These are phyloP conservation scores for Amaranthus hypochondriacus DNA, from an alignment of 148 eudicot species.

Conservation along the genomic window DNA sequence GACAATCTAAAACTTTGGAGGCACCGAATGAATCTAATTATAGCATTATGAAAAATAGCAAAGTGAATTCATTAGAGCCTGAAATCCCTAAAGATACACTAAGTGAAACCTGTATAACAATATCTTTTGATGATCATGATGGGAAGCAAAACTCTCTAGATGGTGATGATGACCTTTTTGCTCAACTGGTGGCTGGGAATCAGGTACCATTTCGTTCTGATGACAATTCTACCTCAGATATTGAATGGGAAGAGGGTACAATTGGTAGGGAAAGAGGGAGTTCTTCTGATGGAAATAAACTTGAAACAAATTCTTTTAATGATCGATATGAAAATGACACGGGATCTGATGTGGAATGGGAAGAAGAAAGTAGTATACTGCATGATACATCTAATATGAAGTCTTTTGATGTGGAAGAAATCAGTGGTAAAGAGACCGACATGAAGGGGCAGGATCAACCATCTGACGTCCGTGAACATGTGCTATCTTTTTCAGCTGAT, in stretches of 20 bases:
- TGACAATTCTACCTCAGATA: conserved; percentile 50
- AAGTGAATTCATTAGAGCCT: conserved; percentile 23
- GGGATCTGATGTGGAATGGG: conserved; percentile 27
- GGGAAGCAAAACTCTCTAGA: conserved; percentile 30
- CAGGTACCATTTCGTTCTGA: conserved; percentile 28
- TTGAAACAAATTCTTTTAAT: conserved; percentile 19
- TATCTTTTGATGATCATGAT: conserved; percentile 58
- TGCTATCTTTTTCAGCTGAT: conserved; percentile 26
- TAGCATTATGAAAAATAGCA: conserved; percentile 19
- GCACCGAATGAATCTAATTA: conserved; percentile 17
- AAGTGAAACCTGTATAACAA: conserved; percentile 42
- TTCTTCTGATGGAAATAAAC: conserved; percentile 14
- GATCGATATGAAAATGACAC: conserved; percentile 24
- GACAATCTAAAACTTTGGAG: conserved; percentile 22
- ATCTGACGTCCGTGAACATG: conserved; percentile 28
- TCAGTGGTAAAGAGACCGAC: conserved; percentile 31
- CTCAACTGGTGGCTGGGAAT: conserved; percentile 59
- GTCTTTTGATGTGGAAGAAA: conserved; percentile 15
- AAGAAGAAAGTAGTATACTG: conserved; percentile 12
- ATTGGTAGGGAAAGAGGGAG: conserved; percentile 27
- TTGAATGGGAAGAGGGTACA: conserved; percentile 78
- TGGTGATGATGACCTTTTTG: conserved; percentile 68
- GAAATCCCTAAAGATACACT: conserved; percentile 20
- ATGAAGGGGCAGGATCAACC: conserved; percentile 54
- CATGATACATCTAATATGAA: neutral